Percentiles rank a stretch among this genome's conserved stretches.
Conservation (phyloP, 2,329 filamentous ascomycete genomes). For the Onygenales sp. region DNA sequence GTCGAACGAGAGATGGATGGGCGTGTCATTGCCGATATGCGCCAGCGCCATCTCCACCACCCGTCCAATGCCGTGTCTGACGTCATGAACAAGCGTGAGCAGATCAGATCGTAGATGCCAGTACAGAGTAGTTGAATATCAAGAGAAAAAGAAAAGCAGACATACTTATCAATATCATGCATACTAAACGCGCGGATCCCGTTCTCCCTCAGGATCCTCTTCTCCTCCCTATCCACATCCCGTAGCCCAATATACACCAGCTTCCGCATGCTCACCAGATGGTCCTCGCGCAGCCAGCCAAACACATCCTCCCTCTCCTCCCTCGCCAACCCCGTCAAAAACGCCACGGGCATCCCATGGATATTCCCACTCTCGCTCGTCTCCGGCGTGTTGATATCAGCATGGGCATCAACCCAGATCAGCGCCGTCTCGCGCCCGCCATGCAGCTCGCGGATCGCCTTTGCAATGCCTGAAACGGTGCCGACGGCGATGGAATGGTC, state of each 20-base stretch:
- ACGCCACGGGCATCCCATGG: conserved; percentile 95
- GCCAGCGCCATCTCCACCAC: conserved; percentile 98
- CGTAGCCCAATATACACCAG: conserved; percentile 93
- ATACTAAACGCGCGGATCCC: conserved; percentile 95
- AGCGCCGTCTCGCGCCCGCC: conserved; percentile 72
- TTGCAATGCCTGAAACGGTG: conserved; percentile 77
- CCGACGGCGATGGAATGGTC: conserved; percentile 97
- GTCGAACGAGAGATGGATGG: conserved; percentile 95
- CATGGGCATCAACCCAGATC: conserved; percentile 97
- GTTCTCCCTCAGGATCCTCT: conserved; percentile 78
- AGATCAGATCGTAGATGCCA: neutral
- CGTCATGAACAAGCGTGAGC: neutral
- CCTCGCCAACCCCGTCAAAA: conserved; percentile 73
- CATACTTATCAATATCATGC: conserved; percentile 89
- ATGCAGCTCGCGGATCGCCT: conserved; percentile 74
- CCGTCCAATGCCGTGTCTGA: conserved; percentile 79
- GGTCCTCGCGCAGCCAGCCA: conserved; percentile 67
- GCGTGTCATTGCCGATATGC: conserved; percentile 87
- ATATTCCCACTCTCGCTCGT: conserved; percentile 84
- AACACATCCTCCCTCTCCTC: conserved; percentile 72
- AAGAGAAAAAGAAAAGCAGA: conserved; percentile 7
- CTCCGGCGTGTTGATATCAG: conserved; percentile 96
- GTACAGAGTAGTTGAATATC: neutral
- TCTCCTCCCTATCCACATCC: conserved; percentile 90
- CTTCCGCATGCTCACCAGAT: conserved; percentile 60